A percentile compares a stretch with the other conserved stretches of the same genome.
phyloP scores from a whole-genome alignment of 495 filamentous ascomycete genomes.

The Chaetomium tenue region DNA sequence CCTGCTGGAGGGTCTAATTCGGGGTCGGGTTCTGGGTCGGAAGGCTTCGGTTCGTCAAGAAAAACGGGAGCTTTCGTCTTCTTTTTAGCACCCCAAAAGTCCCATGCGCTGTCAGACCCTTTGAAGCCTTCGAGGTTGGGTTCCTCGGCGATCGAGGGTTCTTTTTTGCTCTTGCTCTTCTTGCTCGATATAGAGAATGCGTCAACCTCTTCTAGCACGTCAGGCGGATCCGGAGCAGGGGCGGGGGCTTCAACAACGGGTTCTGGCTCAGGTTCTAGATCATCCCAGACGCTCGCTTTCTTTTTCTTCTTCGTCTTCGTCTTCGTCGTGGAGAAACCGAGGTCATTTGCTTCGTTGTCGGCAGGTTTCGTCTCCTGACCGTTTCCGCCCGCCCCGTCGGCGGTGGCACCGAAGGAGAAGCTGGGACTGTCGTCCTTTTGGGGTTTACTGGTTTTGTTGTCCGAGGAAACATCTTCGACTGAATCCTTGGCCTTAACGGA shows the following conservation, averaged over 20 bases:
- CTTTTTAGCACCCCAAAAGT: constrained; percentile 27
- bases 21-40: constrained; percentile 1
- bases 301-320: constrained; percentile 12
- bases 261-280: constrained; percentile 1
- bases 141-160: constrained; percentile 13
- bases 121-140: constrained; percentile 19
- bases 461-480: constrained; percentile 43
- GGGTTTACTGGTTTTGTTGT: constrained; percentile 39
- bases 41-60: constrained; percentile 15
- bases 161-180: constrained; percentile 26
- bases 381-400: constrained; percentile 37
- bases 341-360: constrained; percentile 32
- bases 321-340: constrained; percentile 32
- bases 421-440: constrained; percentile 45
- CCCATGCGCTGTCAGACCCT: constrained; percentile 25
- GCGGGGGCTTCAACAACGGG: not conserved
- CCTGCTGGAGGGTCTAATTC: constrained; percentile 16
- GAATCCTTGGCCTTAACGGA: constrained; percentile 27
- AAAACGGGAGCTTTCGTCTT: constrained; percentile 32
- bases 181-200: constrained; percentile 32
- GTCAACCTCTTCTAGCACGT: constrained; percentile 39
- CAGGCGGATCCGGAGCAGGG: constrained; percentile 8
- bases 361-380: constrained; percentile 24
- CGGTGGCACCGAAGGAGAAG: constrained; percentile 42
- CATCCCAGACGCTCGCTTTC: constrained; percentile 5